Evolutionary conservation across 176 grass and related monocot genomes (phyloP), one percentile per base, ranked within the genome.

Genomic region (Lolium rigidum): DNA sequence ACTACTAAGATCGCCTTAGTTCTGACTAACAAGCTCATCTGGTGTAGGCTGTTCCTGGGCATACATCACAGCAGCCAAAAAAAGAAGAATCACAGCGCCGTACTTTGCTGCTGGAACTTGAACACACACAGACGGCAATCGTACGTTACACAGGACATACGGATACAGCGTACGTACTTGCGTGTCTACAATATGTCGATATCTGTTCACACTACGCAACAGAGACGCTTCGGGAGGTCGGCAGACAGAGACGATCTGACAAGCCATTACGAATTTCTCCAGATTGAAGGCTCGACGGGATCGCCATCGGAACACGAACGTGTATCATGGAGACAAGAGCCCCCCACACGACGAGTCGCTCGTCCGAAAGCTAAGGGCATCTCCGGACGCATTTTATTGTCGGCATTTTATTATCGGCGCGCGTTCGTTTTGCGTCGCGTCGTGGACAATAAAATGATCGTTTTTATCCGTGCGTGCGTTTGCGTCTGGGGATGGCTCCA

Each of bases 301-400:
- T 35, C 31, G 31, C 31, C 31, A 35, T 35, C 31, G 31, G 31
- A 35, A 22, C 18, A 58, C 4, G 64, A 76, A 80, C 83, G 70
- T 81, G 82, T 25, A 76, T 41, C 77, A 58, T 35, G 31, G 31
- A 35, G 31, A 35, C 31, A 35, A 35, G 31, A 35, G 31, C 31
- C 31, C 31, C 31, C 31, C 31, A 35, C 31, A 35, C 31, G 31
- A 35, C 31, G 31, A 35, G 31, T 35, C 59, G 59, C 59, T 25
- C 65, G 10, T 35, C 56, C 0, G 85, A 71, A 71, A 88, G 74
- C 64, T 62, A 58, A 49, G 9, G 39, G 9, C 64, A 28, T 28
- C 26, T 28, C 26, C 26, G 26, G 26, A 28, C 26, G 26, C 26
- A 28, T 28, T 28, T 28, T 28, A 28, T 28, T 28, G 26, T 28